Evolutionary conservation across 306 rosid species (phyloP).

Genomic region (Oxytropis ochrocephala): DNA sequence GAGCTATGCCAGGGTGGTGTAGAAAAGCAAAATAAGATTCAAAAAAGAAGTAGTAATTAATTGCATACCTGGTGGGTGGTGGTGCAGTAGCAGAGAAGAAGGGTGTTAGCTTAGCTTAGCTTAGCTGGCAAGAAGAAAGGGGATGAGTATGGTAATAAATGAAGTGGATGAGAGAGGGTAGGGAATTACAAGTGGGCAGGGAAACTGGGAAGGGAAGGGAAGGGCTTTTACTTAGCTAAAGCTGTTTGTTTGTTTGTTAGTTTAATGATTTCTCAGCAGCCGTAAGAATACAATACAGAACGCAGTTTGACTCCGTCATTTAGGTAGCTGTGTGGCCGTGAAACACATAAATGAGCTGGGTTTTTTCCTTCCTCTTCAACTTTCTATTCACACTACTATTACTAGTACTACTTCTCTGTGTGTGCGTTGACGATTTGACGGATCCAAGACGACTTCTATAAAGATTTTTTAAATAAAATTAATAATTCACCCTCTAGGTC

Average conservation of each 20-base stretch:
- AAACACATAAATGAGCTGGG: constrained; percentile 6
- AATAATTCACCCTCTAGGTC: too few species aligned
- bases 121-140: not conserved
- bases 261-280: too few species aligned
- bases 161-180: not conserved
- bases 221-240: not conserved
- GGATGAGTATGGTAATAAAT: not conserved
- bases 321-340: not conserved
- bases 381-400: too few species aligned
- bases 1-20: too few species aligned
- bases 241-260: not conserved
- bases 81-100: not conserved
- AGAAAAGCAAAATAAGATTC: too few species aligned
- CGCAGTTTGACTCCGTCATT: too few species aligned
- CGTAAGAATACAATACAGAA: too few species aligned
- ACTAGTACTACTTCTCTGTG: not conserved
- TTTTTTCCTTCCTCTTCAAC: not conserved
- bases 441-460: constrained; percentile 25
- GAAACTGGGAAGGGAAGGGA: not conserved
- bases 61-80: not conserved
- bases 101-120: not conserved
- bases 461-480: too few species aligned
- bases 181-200: not conserved
- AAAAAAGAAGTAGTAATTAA: too few species aligned
- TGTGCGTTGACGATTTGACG: constrained; percentile 25